phyloP scores from a whole-genome alignment of 352 stramenopile species.

The Phytophthora citrophthora region DNA sequence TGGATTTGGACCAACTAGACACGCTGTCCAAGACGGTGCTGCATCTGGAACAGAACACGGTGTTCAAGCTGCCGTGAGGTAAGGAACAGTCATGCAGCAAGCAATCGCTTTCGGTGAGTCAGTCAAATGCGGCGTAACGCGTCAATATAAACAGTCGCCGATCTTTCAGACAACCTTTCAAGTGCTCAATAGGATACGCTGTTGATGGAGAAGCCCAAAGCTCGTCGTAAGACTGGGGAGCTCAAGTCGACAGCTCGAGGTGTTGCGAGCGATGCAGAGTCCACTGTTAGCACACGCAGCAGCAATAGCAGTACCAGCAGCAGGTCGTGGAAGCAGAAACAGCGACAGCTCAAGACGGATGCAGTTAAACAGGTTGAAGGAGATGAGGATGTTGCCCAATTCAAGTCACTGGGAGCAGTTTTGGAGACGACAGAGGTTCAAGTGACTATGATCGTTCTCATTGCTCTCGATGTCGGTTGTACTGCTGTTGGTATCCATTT shows the following conservation, averaged over 20 bases:
- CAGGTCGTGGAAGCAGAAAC: slow-evolving; percentile 24
- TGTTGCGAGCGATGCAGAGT: slow-evolving; percentile 29
- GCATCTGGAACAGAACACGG: slow-evolving; percentile 75
- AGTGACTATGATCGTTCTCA: slow-evolving; percentile 53
- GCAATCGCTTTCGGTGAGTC: not conserved
- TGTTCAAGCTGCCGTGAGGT: slow-evolving; percentile 60
- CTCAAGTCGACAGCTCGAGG: slow-evolving; percentile 12
- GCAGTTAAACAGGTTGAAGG: not conserved
- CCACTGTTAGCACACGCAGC: slow-evolving; percentile 34
- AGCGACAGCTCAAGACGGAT: slow-evolving; percentile 18
- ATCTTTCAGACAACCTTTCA: slow-evolving; percentile 35
- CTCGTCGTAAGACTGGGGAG: slow-evolving; percentile 18
- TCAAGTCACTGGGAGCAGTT: slow-evolving; percentile 35
- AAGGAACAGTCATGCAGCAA: not conserved
- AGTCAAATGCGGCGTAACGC: not conserved
- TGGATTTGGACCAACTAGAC: slow-evolving; percentile 68
- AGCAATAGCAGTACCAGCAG: slow-evolving; percentile 28
- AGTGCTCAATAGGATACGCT: slow-evolving; percentile 11
- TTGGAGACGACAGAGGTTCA: slow-evolving; percentile 68
- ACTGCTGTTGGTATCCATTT: slow-evolving; percentile 52
- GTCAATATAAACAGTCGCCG: slow-evolving; percentile 31
- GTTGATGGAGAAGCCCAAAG: slow-evolving; percentile 33
- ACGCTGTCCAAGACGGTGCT: slow-evolving; percentile 71
- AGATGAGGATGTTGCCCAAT: not conserved
- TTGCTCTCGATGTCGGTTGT: slow-evolving; percentile 50